Evolutionary conservation across 2,329 filamentous ascomycete species (phyloP).

Genomic region (Sarocladium brachiariae): DNA sequence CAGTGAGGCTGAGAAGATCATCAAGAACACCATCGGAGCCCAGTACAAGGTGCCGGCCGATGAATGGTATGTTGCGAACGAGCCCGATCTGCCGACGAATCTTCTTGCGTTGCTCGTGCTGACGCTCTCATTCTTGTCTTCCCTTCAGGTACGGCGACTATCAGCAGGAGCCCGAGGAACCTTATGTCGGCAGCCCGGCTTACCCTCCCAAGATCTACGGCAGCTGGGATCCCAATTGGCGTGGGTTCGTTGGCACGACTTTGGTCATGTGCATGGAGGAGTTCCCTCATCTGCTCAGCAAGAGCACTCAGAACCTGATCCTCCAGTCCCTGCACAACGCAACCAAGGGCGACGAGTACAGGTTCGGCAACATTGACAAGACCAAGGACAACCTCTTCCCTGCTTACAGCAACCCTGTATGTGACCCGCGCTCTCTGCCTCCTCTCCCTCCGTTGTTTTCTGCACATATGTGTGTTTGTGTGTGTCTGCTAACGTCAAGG

Average conservation of each 20-base stretch:
- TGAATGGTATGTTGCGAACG: slow-evolving; percentile 44
- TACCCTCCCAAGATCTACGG: slow-evolving; percentile 49
- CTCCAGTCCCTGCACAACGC: slow-evolving; percentile 46
- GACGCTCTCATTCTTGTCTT: not conserved
- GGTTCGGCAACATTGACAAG: slow-evolving; percentile 44
- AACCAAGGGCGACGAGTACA: slow-evolving; percentile 53
- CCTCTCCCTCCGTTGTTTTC: no score
- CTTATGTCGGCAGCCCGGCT: slow-evolving; percentile 42
- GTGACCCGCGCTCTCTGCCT: not conserved
- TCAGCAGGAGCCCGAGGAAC: slow-evolving; percentile 49
- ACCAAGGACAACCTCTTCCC: slow-evolving; percentile 57
- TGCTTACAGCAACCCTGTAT: slow-evolving; percentile 48
- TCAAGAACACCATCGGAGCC: slow-evolving; percentile 43
- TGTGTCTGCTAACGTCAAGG: no score
- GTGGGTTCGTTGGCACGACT: slow-evolving; percentile 54
- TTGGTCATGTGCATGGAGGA: slow-evolving; percentile 54
- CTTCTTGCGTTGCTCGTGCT: no score
- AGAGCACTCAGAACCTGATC: slow-evolving; percentile 34
- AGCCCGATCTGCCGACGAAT: no score
- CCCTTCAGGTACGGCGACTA: slow-evolving; percentile 35
- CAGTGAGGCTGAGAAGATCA: slow-evolving; percentile 43
- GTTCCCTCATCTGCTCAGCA: slow-evolving; percentile 39
- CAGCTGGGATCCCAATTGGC: slow-evolving; percentile 59
- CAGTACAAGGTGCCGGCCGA: slow-evolving; percentile 45
- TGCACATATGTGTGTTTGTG: no score